Evolutionary conservation across 257 asterid genomes (phyloP).

Genomic region (Gynochthodes officinalis): DNA sequence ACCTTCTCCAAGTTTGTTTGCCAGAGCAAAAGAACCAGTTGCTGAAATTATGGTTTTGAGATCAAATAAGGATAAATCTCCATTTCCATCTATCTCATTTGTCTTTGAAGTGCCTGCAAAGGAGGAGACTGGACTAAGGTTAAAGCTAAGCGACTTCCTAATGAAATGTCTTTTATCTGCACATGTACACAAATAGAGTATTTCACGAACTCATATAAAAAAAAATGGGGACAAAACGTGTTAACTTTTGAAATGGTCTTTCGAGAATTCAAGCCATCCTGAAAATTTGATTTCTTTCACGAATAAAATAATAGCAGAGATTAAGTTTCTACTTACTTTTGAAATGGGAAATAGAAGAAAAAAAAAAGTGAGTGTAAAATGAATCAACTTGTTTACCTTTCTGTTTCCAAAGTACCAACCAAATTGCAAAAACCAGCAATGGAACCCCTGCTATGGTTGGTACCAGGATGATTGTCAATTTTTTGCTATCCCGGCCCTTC

Average conservation of each 20-base stretch:
- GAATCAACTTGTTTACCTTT: not conserved
- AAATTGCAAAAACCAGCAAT: not conserved
- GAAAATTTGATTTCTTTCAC: no score
- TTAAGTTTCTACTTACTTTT: no score
- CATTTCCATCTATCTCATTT: constrained; percentile 12
- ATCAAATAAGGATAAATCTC: constrained; percentile 18
- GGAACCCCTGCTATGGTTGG: not conserved
- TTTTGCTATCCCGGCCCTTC: not conserved
- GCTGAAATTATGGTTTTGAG: constrained; percentile 19
- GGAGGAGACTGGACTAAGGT: no score
- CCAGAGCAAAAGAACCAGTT: constrained; percentile 19
- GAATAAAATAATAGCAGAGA: no score
- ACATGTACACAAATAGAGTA: not conserved
- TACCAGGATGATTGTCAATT: not conserved
- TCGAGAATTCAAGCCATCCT: no score
- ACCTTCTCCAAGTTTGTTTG: constrained; percentile 31
- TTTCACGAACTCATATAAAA: not conserved
- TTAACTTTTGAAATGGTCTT: not conserved
- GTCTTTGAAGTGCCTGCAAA: no score
- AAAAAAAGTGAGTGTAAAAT: not conserved
- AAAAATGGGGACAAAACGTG: not conserved
- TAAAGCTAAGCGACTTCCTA: no score
- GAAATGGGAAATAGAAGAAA: no score
- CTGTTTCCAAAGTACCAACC: not conserved
- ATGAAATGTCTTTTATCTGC: constrained; percentile 6